Evolutionary conservation across 306 rosid species (phyloP).

Genomic region (Coriaria nepalensis): DNA sequence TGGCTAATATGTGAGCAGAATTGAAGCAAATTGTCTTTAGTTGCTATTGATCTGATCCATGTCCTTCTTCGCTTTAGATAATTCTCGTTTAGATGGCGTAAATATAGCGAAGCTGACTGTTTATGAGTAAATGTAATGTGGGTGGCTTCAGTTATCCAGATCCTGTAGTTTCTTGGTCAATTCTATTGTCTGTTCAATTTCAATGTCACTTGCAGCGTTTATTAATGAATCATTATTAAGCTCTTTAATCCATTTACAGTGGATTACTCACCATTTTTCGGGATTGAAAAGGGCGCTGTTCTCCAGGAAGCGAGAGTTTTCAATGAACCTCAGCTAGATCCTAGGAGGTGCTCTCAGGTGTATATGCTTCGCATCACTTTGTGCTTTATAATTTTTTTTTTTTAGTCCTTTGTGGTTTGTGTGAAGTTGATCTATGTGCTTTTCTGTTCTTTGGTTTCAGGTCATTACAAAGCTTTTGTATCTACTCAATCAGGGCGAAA

Average conservation of each 20-base stretch:
- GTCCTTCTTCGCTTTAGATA: constrained; percentile 6
- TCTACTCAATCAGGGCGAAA: constrained; percentile 86
- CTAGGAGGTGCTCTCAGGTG: constrained; percentile 99
- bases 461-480: constrained; percentile 91
- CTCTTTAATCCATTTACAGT: constrained; percentile 27
- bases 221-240: not conserved
- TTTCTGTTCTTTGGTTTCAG: constrained; percentile 23
- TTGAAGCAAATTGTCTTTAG: constrained; percentile 17
- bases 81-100: constrained; percentile 8
- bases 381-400: constrained; percentile 6
- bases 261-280: constrained; percentile 84
- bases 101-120: constrained; percentile 7
- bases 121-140: constrained; percentile 13
- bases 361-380: constrained; percentile 15
- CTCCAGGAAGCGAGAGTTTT: constrained; percentile 99
- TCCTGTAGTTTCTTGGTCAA: constrained; percentile 13
- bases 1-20: constrained; percentile 14
- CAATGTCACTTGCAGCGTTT: not conserved
- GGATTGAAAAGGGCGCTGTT: constrained; percentile 94
- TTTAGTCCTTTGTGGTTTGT: constrained; percentile 5
- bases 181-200: constrained; percentile 1
- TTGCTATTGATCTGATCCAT: constrained; percentile 12
- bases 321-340: constrained; percentile 90
- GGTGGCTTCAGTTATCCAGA: constrained; percentile 16
- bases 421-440: constrained; percentile 15